A percentile compares a stretch with the other conserved stretches of the same genome.
These are phyloP conservation scores for Fusarium pseudonygamai DNA, from an alignment of 2,329 filamentous ascomycete genomes.

Conservation along the genomic window DNA sequence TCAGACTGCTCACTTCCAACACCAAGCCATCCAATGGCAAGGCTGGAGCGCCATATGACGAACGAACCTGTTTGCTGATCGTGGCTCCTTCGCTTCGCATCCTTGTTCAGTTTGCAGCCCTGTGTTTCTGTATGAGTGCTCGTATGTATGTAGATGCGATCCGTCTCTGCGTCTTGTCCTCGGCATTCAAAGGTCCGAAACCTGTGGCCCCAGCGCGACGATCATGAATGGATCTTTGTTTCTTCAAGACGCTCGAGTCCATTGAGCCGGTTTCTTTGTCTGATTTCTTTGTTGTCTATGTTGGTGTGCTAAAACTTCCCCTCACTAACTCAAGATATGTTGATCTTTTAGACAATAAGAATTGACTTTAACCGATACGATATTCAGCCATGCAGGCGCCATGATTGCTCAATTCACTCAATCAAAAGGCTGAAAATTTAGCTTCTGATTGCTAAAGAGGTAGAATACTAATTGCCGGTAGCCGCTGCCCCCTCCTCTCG, in stretches of 20 bases:
- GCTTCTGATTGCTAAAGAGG: constrained; percentile 4
- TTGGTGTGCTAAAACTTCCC: neutral
- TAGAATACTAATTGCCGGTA: constrained; percentile 30
- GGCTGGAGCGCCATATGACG: constrained; percentile 13
- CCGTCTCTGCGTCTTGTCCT: constrained; percentile 5
- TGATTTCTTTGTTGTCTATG: neutral
- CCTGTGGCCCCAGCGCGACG: constrained; percentile 11
- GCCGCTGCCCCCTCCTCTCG: constrained; percentile 40
- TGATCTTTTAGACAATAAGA: constrained; percentile 16
- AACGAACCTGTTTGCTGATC: constrained; percentile 30
- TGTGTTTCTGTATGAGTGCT: neutral
- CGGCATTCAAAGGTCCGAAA: constrained; percentile 24
- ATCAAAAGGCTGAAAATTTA: constrained; percentile 16
- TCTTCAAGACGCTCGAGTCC: constrained; percentile 11
- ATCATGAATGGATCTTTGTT: constrained; percentile 15
- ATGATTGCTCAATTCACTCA: constrained; percentile 20
- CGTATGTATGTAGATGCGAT: neutral
- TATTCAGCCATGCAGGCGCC: constrained; percentile 6
- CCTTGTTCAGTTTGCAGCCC: constrained; percentile 22
- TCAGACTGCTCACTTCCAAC: constrained; percentile 5
- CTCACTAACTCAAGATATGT: constrained; percentile 7
- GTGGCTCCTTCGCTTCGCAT: constrained; percentile 14
- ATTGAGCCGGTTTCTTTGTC: constrained; percentile 13
- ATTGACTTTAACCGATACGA: constrained; percentile 27
- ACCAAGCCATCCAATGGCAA: constrained; percentile 21